Base-by-base conservation (phyloP, 768 basidiomycete species). In the Boletus fagicola region DNA sequence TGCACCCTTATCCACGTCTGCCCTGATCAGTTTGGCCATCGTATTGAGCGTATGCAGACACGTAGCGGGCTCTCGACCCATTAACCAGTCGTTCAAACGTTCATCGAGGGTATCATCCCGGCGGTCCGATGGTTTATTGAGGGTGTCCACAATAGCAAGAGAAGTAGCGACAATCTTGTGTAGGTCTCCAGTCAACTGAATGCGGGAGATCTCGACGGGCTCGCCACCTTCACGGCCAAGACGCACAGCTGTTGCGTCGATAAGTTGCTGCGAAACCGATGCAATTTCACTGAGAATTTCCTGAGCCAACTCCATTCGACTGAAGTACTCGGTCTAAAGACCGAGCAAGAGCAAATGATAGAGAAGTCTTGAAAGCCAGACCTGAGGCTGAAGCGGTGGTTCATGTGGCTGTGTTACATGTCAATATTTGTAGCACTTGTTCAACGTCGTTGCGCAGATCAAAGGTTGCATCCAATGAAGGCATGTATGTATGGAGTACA, bases 81-180 rank as follows among this genome's bases (percentile, higher is more conserved):
- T 42, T 42, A 42, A 42, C 40, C 40, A 42, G 20, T 42, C 40
- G 40, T 42, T 42, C 40, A 42, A 22, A 6, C 40, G 40, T 42
- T 20, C 40, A 20, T 42, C 40, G 20, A 42, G 9, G 16, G 40
- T 22, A 42, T 42, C 40, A 42, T 20, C 40, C 40, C 40, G 15
- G 18, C 7, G 13, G 5, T 50, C 36, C 16, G 26, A 18, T 4
- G 26, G 28, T 13, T 9, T 26, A n/a, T 42, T 28, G 49, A 43
- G 36, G 8, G 36, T 43, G 12, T 50, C 49, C 26, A 26, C 12
- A 7, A 50, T 28, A 42, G 36, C 20, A 12, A 50, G 36, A 50
- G 49, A 50, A n/a, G 49, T 43, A 15, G 36, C 49, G 18, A 50
- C 36, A 28, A 50, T n/a, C 16, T 43, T 50, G 49, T 50, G 49